Conservation (phyloP, 176 grass and related monocot genomes). For the Coix lacrymajobi region DNA sequence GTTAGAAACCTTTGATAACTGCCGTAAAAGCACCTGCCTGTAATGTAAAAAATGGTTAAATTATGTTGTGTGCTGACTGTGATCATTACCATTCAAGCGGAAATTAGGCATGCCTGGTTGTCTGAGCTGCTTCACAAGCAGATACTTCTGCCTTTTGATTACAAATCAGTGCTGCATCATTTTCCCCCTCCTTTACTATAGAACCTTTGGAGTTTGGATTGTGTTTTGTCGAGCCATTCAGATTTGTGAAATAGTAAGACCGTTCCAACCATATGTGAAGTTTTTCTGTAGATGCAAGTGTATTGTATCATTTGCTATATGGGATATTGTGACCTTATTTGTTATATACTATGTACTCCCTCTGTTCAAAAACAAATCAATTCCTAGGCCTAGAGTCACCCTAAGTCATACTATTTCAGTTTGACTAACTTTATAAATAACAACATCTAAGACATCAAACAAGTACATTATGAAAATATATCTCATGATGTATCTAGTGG, state of each 20-base stretch:
- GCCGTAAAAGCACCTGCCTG: neutral
- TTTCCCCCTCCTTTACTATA: neutral
- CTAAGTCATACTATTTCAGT: neutral
- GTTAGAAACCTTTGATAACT: neutral
- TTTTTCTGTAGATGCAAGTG: neutral
- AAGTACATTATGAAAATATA: neutral
- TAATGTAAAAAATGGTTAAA: neutral
- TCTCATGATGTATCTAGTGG: neutral
- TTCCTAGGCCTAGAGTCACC: neutral
- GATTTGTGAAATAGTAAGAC: neutral
- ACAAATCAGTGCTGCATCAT: neutral
- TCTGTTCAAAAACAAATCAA: neutral
- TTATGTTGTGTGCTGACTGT: neutral
- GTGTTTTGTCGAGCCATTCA: neutral
- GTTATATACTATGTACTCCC: neutral
- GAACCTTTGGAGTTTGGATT: neutral
- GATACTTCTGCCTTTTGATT: neutral
- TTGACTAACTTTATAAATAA: neutral
- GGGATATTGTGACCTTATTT: neutral
- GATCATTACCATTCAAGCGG: neutral
- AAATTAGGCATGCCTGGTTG: neutral
- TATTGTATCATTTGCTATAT: neutral
- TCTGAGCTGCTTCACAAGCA: neutral
- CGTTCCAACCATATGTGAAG: neutral
- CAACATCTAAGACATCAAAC: neutral